These are phyloP conservation scores for Fulvia fulva DNA, from an alignment of 2,329 filamentous ascomycete genomes.

Conservation along the genomic window DNA sequence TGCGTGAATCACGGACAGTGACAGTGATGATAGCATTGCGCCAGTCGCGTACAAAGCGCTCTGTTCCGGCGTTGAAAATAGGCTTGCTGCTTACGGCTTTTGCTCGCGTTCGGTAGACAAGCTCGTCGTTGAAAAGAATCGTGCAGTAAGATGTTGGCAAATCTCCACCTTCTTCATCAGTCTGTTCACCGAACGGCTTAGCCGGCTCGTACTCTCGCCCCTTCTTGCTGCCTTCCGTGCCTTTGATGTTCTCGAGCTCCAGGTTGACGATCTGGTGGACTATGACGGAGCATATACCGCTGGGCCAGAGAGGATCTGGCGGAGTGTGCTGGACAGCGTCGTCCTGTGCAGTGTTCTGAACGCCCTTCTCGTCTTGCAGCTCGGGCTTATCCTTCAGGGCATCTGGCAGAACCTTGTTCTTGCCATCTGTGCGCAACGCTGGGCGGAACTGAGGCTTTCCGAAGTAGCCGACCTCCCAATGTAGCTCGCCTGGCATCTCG, in stretches of 20 bases:
- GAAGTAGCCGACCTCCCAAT: conserved; percentile 97
- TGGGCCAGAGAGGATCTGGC: conserved; percentile 94
- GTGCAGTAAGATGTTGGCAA: conserved; percentile 93
- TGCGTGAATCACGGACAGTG: conserved; percentile 80
- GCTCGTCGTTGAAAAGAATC: conserved; percentile 80
- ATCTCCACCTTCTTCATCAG: conserved; percentile 73
- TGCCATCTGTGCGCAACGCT: conserved; percentile 80
- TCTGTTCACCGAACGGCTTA: conserved; percentile 76
- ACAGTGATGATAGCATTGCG: conserved; percentile 80
- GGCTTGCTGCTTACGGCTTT: conserved; percentile 93
- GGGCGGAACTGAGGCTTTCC: conserved; percentile 83
- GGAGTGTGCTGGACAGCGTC: conserved; percentile 86
- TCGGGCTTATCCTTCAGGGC: conserved; percentile 69
- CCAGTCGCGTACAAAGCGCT: conserved; percentile 92
- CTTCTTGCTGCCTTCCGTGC: conserved; percentile 74
- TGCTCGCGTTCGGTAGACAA: conserved; percentile 88
- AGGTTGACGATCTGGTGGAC: conserved; percentile 95
- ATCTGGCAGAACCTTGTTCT: conserved; percentile 71
- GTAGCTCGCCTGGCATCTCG: conserved; percentile 85
- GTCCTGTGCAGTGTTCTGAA: conserved; percentile 67
- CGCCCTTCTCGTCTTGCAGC: conserved; percentile 83
- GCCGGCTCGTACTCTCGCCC: conserved; percentile 87
- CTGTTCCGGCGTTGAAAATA: conserved; percentile 95
- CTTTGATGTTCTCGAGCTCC: conserved; percentile 86
- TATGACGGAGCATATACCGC: conserved; percentile 78